These are phyloP conservation scores for Bisporella sp. DNA, from an alignment of 2,329 filamentous ascomycete genomes.

Conservation along the genomic window DNA sequence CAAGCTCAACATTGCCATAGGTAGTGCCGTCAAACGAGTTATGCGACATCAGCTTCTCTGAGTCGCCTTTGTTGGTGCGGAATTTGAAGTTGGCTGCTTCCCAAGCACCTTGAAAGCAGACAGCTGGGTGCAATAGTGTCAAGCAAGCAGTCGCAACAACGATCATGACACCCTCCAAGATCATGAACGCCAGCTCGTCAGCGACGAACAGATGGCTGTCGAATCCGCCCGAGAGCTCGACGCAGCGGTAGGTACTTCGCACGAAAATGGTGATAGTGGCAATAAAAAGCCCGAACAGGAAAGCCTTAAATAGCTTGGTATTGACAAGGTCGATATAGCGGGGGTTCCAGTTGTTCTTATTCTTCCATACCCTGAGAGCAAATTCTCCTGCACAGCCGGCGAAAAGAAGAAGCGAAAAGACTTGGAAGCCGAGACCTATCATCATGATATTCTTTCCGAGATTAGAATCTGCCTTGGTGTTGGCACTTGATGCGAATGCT, in stretches of 20 bases:
- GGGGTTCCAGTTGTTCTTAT: slow-evolving; percentile 11
- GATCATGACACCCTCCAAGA: slow-evolving; percentile 36
- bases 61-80: slow-evolving; percentile 3
- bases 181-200: slow-evolving; percentile 38
- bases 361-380: slow-evolving; percentile 8
- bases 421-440: slow-evolving; percentile 33
- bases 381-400: slow-evolving; percentile 12
- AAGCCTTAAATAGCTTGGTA: slow-evolving; percentile 28
- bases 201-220: slow-evolving; percentile 40
- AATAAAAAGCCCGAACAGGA: slow-evolving; percentile 44
- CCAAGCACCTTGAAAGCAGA: slow-evolving; percentile 15
- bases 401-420: slow-evolving; percentile 28
- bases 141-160: slow-evolving; percentile 24
- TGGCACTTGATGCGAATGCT: slow-evolving; percentile 43
- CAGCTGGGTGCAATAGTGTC: slow-evolving; percentile 28
- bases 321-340: slow-evolving; percentile 12
- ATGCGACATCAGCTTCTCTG: not conserved
- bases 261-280: slow-evolving; percentile 49
- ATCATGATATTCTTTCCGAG: slow-evolving; percentile 31
- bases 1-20: too few relatives aligned
- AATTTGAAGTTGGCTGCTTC: slow-evolving; percentile 12
- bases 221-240: slow-evolving; percentile 51
- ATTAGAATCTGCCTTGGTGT: slow-evolving; percentile 13
- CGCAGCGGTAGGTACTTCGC: slow-evolving; percentile 50
- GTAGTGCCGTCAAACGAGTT: too few relatives aligned